Percentiles rank a stretch among this genome's conserved stretches.
Conservation (phyloP, 2,329 filamentous ascomycete species). For the Westerdykella ornata region DNA sequence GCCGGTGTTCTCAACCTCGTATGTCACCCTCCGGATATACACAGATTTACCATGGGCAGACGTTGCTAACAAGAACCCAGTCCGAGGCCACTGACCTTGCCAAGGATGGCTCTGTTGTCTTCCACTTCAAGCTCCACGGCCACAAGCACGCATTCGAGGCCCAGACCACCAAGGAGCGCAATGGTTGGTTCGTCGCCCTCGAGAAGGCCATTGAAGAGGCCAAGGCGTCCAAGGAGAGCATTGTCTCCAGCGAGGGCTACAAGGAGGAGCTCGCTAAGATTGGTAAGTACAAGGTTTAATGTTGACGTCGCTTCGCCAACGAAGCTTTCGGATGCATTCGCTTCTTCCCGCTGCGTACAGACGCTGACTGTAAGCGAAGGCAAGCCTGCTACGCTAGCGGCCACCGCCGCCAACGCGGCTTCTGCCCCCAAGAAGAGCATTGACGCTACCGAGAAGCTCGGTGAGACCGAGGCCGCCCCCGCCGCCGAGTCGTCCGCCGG, state of each 20-base stretch:
- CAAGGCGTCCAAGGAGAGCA: slow-evolving; percentile 67
- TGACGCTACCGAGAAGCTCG: slow-evolving; percentile 39
- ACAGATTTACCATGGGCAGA: not conserved
- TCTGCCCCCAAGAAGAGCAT: slow-evolving; percentile 44
- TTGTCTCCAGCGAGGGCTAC: slow-evolving; percentile 77
- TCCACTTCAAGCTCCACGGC: slow-evolving; percentile 75
- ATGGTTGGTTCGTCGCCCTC: slow-evolving; percentile 83
- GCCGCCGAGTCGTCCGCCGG: slow-evolving; percentile 21
- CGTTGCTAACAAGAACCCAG: slow-evolving; percentile 41
- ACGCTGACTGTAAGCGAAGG: slow-evolving; percentile 35
- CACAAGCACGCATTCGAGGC: slow-evolving; percentile 96
- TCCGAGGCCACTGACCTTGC: slow-evolving; percentile 64
- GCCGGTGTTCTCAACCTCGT: slow-evolving; percentile 80
- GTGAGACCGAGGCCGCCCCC: slow-evolving; percentile 15
- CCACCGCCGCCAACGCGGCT: slow-evolving; percentile 36
- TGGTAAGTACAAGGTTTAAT: slow-evolving; percentile 41
- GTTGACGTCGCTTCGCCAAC: slow-evolving; percentile 16
- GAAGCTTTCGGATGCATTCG: slow-evolving; percentile 22
- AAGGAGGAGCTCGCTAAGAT: slow-evolving; percentile 74
- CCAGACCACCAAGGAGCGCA: slow-evolving; percentile 64
- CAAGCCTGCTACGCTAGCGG: slow-evolving; percentile 38
- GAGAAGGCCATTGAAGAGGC: slow-evolving; percentile 79
- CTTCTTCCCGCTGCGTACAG: slow-evolving; percentile 24
- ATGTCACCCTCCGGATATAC: slow-evolving; percentile 36
- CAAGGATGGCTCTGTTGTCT: slow-evolving; percentile 71